Conservation (phyloP, 1,139 yeast genomes). For the Magnusiomyces suaveolens region DNA sequence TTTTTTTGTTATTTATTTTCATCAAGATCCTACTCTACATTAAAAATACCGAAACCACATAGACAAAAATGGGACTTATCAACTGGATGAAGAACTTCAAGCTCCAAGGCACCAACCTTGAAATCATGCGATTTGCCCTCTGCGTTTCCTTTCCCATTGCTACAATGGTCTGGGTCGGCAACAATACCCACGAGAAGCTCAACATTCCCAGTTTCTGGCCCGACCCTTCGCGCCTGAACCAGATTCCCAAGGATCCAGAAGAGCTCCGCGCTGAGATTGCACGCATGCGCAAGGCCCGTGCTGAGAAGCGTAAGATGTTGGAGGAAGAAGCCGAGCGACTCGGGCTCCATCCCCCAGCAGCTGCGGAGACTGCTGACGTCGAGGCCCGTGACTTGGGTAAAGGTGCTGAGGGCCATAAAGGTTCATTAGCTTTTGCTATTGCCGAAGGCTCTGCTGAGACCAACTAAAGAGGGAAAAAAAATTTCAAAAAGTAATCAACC, state of each 20-base stretch:
- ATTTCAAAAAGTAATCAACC: no score
- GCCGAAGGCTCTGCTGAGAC: conserved; percentile 3
- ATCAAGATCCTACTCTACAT: not conserved
- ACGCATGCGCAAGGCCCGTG: conserved; percentile 64
- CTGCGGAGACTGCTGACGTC: not conserved
- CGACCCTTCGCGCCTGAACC: conserved; percentile 82
- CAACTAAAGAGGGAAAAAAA: not conserved
- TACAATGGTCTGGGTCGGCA: conserved; percentile 87
- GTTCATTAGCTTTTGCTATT: not conserved
- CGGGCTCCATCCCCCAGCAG: conserved; percentile 8
- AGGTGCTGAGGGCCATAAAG: not conserved
- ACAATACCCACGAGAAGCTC: conserved; percentile 78
- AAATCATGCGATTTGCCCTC: conserved; percentile 53
- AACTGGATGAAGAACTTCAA: conserved; percentile 8
- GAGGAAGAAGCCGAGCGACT: conserved; percentile 63
- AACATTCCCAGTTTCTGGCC: conserved; percentile 98
- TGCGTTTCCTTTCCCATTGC: conserved; percentile 77
- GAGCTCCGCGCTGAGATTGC: conserved; percentile 89
- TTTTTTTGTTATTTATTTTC: not conserved
- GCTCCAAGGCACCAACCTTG: conserved; percentile 15
- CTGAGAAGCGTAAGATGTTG: conserved; percentile 61
- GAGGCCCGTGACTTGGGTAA: not conserved
- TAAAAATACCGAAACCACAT: not conserved
- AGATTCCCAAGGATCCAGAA: conserved; percentile 85
- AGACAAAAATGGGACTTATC: not conserved